Conservation (phyloP, 768 basidiomycete species). For the Hirschioporus abietinus region DNA sequence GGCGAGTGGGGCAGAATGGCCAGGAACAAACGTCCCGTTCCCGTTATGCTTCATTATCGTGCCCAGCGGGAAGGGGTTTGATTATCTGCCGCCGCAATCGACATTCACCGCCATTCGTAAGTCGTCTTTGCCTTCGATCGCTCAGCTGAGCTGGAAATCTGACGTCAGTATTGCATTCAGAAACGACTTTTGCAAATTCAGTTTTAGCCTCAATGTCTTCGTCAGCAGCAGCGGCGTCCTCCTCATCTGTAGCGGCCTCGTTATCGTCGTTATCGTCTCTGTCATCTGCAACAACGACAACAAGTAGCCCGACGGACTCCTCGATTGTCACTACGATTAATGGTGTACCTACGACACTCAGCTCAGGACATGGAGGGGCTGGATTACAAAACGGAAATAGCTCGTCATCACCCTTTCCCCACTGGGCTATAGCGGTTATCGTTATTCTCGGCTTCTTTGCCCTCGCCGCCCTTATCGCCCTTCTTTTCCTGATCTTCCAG, state of each 20-base stretch:
- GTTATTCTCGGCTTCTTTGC: conserved; percentile 83
- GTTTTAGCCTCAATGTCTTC: conserved; percentile 53
- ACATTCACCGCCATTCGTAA: conserved; percentile 78
- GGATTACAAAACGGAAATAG: not conserved
- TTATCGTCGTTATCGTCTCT: conserved; percentile 13
- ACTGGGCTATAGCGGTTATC: conserved; percentile 91
- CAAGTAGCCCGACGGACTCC: conserved; percentile 16
- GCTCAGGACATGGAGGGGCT: conserved; percentile 12
- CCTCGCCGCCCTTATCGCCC: conserved; percentile 60
- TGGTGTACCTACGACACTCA: conserved; percentile 43
- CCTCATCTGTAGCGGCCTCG: conserved; percentile 27
- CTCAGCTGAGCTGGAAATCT: conserved; percentile 3
- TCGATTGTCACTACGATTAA: conserved; percentile 17
- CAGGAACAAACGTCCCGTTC: conserved; percentile 50
- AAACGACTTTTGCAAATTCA: conserved; percentile 72
- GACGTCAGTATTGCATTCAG: conserved; percentile 28
- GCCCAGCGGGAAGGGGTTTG: conserved; percentile 47
- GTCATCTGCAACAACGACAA: conserved; percentile 22
- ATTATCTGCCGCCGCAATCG: conserved; percentile 60
- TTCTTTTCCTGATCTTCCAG: conserved; percentile 70
- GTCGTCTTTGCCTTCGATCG: conserved; percentile 30
- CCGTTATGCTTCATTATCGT: conserved; percentile 78
- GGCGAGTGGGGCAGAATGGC: conserved; percentile 36
- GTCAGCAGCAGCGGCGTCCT: conserved; percentile 31
- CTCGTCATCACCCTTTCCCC: conserved; percentile 50